Conservation (phyloP, 2,329 filamentous ascomycete species). For the Apiospora arundinis region DNA sequence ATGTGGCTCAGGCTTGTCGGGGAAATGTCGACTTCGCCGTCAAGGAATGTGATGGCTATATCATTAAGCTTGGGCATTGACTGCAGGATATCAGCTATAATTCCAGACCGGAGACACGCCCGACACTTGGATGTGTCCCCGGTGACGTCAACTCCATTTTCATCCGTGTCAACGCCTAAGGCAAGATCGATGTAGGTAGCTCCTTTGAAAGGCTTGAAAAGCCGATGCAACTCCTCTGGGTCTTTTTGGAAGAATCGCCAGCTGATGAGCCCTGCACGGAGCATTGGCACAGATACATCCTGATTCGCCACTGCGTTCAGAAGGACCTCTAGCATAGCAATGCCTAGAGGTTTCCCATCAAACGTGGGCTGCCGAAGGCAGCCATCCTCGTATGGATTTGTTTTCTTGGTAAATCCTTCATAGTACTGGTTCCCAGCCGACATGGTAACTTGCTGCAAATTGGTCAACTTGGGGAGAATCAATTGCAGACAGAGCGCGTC, state of each 20-base stretch:
- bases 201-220: not conserved
- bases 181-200: not conserved
- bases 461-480: constrained; percentile 28
- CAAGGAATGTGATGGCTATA: not conserved
- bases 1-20: not conserved
- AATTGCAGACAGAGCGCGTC: not conserved
- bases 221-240: not conserved
- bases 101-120: not conserved
- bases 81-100: not conserved
- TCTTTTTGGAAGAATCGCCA: not conserved
- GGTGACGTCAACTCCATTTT: not conserved
- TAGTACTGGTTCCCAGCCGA: not conserved
- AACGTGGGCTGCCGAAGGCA: not conserved
- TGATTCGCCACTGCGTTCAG: not conserved
- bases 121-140: not conserved
- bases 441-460: constrained; percentile 28
- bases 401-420: not conserved
- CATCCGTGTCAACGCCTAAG: not conserved
- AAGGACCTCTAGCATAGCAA: not conserved
- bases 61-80: not conserved
- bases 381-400: not conserved
- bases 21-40: too few relatives aligned
- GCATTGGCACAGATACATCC: not conserved
- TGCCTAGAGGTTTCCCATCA: not conserved
- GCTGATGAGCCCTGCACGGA: not conserved